Conservation (phyloP, 306 rosid species). For the Vicia villosa region DNA sequence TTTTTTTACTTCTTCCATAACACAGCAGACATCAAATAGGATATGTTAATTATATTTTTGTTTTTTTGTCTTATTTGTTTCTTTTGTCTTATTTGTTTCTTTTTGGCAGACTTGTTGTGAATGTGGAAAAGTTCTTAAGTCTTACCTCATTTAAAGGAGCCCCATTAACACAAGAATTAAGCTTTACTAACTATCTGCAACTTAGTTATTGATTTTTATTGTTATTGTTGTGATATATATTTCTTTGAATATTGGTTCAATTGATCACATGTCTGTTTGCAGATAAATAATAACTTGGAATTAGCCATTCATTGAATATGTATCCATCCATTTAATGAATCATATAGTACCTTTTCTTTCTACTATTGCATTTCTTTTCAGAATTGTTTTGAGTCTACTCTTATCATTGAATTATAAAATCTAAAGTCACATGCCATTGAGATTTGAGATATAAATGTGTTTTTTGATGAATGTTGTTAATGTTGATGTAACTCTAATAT, state of each 20-base stretch:
- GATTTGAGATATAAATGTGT: no score
- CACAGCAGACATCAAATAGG: conserved; percentile 10
- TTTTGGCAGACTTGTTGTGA: conserved; percentile 79
- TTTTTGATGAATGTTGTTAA: no score
- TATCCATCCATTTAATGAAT: not conserved
- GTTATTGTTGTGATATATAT: not conserved
- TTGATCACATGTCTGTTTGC: not conserved
- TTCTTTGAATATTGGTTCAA: not conserved
- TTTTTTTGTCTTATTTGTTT: no score
- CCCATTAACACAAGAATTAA: no score
- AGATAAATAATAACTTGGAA: not conserved
- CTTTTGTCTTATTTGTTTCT: not conserved
- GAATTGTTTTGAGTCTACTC: not conserved
- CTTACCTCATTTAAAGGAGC: conserved; percentile 78
- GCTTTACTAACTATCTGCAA: no score
- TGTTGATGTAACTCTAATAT: no score
- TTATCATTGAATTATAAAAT: no score
- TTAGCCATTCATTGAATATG: not conserved
- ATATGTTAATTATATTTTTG: not conserved
- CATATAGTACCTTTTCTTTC: not conserved
- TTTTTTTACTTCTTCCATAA: not conserved
- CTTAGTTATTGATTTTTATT: not conserved
- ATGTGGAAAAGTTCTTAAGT: conserved; percentile 65
- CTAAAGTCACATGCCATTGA: no score
- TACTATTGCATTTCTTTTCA: not conserved